Base-by-base conservation (phyloP, 176 grass and related monocot species). In the Poa annua region DNA sequence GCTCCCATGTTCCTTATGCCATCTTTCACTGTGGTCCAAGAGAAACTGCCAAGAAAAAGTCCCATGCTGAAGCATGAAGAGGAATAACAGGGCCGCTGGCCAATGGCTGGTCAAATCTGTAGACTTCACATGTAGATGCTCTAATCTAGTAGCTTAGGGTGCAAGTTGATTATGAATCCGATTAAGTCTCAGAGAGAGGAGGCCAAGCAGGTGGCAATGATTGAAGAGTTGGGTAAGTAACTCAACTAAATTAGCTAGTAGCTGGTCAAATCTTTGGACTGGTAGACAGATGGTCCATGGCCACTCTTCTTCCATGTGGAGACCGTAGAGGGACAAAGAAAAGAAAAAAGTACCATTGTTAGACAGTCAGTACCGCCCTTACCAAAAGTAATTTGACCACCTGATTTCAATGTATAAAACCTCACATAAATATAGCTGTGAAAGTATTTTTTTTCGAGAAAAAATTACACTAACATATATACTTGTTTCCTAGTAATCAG, bases 251-350 rank as follows among this genome's bases (percentile, higher is more conserved):
- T 56, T 34, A 34, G 41, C 45, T 4, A 42, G 33, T 14, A 5
- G 35, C n/a, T 62, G 45, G 83, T 82, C 88, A 89, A 78, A 73
- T 70, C 20, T 64, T 13, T 25, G 52, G 45, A 85, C 15, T 75
- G 29, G 11, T 63, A 0, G 88, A 85, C 88, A 82, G 88, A 86
- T 78, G 55, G 88, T 89, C 64, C 65, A 82, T 78, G 65, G 78
- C 83, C 83, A 86, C 24, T 73, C 57, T 66, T 82, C 6, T 57
- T 82, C 83, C 83, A 89, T 78, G 88, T 89, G 83, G 53, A 55
- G 24, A 55, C 6, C 15, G 13, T 64, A 64, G 26, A 64, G 17
- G 61, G 26, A 34, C 26, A 29, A 25, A 62, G 3, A 60, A 62
- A 12, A 26, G 34, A 32, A 64, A 26, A 64, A 32, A 64, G 6